A percentile compares a stretch with the other conserved stretches of the same genome.
These are phyloP conservation scores for Cardiospermum halicacabum DNA, from an alignment of 345 rosid genomes.

Conservation along the genomic window DNA sequence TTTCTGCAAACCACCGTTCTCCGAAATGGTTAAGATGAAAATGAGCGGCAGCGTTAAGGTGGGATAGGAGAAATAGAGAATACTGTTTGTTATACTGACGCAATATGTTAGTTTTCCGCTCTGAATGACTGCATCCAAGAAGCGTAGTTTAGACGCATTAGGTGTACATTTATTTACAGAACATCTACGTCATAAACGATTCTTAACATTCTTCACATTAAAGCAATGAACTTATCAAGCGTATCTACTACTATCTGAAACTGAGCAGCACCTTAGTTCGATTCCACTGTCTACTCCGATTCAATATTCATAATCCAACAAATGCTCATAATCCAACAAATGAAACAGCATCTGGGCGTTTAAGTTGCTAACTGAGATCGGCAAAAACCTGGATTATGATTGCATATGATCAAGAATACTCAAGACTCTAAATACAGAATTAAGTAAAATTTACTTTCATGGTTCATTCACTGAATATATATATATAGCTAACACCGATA, in stretches of 20 bases:
- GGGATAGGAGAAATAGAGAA: not conserved
- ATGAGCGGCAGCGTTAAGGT: not conserved
- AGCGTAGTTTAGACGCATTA: constrained; percentile 7
- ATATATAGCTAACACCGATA: not conserved
- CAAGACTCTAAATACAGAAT: too few species aligned
- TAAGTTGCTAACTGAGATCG: too few species aligned
- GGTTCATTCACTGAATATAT: not conserved
- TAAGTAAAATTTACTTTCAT: not conserved
- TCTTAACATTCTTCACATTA: too few species aligned
- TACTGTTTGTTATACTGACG: not conserved
- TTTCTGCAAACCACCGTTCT: constrained; percentile 30
- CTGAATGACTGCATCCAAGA: constrained; percentile 14
- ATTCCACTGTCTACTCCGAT: constrained; percentile 49
- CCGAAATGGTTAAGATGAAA: constrained; percentile 13
- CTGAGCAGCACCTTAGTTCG: too few species aligned
- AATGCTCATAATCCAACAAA: constrained; percentile 49
- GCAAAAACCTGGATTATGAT: too few species aligned
- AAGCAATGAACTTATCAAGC: not conserved
- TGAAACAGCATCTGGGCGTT: too few species aligned
- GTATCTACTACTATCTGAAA: too few species aligned
- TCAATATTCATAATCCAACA: constrained; percentile 79
- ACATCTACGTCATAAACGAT: not conserved
- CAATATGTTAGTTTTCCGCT: not conserved
- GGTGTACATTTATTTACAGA: not conserved
- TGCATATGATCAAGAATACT: too few species aligned